A percentile compares a stretch with the other conserved stretches of the same genome.
Conservation (phyloP, 2,329 filamentous ascomycete genomes). For the Tolypocladium sp. region DNA sequence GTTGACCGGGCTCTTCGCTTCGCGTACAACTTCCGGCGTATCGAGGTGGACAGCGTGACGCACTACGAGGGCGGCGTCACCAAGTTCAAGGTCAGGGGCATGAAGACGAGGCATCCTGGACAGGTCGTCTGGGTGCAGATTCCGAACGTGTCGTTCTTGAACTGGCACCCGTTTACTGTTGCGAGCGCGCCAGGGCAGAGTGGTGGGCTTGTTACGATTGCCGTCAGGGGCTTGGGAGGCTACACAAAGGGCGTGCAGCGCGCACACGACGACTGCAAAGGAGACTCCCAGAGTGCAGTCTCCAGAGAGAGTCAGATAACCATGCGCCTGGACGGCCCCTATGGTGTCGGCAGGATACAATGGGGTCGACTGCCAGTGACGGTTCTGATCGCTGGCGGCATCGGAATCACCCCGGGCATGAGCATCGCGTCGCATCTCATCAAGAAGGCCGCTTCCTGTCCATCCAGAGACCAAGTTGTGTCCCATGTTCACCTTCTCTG, state of each 20-base stretch:
- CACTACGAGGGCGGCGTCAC: slow-evolving; percentile 10
- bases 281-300: background rate
- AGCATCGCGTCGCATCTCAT: slow-evolving; percentile 12
- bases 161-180: slow-evolving; percentile 17
- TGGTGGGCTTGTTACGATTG: slow-evolving; percentile 4
- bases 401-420: slow-evolving; percentile 14
- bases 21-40: slow-evolving; percentile 8
- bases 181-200: slow-evolving; percentile 6
- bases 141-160: slow-evolving; percentile 9
- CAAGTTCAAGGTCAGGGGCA: slow-evolving; percentile 11
- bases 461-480: background rate
- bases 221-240: slow-evolving; percentile 2
- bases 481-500: background rate
- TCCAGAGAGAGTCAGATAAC: background rate
- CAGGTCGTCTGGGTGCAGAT: slow-evolving; percentile 15
- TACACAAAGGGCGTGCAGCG: slow-evolving; percentile 1
- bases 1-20: slow-evolving; percentile 12
- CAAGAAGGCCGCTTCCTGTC: background rate
- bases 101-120: slow-evolving; percentile 6
- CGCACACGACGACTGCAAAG: background rate
- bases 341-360: slow-evolving; percentile 9
- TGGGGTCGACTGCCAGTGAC: slow-evolving; percentile 9
- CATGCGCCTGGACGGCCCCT: slow-evolving; percentile 11
- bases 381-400: slow-evolving; percentile 13
- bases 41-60: slow-evolving; percentile 4